Percentiles rank a stretch among this genome's conserved stretches.
These are phyloP conservation scores for Monotropa hypopitys DNA, from an alignment of 179 eudicot genomes.

Conservation along the genomic window DNA sequence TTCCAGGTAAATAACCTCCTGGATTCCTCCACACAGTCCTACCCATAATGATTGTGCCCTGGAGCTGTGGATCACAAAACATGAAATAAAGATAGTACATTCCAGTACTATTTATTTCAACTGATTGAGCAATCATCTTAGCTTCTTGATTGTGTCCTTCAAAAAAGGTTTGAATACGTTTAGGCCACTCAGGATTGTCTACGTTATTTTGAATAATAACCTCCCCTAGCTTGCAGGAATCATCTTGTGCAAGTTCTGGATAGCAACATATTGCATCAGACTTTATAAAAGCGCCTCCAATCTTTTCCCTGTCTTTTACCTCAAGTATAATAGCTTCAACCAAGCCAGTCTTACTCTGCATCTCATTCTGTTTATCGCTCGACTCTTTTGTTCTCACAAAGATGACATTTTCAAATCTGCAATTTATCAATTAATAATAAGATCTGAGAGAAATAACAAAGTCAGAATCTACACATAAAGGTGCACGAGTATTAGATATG, in stretches of 20 bases:
- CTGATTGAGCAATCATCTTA: slow-evolving; percentile 33
- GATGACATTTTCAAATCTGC: slow-evolving; percentile 64
- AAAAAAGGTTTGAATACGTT: slow-evolving; percentile 45
- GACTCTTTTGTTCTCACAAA: slow-evolving; percentile 61
- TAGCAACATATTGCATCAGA: slow-evolving; percentile 64
- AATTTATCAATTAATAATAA: slow-evolving; percentile 1
- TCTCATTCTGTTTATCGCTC: slow-evolving; percentile 53
- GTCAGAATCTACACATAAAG: neutral
- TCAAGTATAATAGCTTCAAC: slow-evolving; percentile 83
- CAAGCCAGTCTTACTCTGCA: slow-evolving; percentile 60
- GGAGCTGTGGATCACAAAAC: slow-evolving; percentile 65
- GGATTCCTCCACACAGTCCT: slow-evolving; percentile 93
- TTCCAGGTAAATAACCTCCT: slow-evolving; percentile 85
- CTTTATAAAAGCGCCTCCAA: slow-evolving; percentile 63
- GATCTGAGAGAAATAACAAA: neutral
- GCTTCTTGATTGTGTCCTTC: slow-evolving; percentile 43
- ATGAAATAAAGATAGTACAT: slow-evolving; percentile 85
- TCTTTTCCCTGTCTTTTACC: slow-evolving; percentile 79
- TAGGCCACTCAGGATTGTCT: slow-evolving; percentile 70
- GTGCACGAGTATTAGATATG: neutral
- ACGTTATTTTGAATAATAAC: slow-evolving; percentile 47
- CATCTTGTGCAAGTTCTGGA: slow-evolving; percentile 43
- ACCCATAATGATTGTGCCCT: slow-evolving; percentile 61
- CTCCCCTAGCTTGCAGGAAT: slow-evolving; percentile 69
- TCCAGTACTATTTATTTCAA: slow-evolving; percentile 62